These are phyloP conservation scores for Pleurotus giganteus DNA, from an alignment of 768 basidiomycete species.

Conservation along the genomic window DNA sequence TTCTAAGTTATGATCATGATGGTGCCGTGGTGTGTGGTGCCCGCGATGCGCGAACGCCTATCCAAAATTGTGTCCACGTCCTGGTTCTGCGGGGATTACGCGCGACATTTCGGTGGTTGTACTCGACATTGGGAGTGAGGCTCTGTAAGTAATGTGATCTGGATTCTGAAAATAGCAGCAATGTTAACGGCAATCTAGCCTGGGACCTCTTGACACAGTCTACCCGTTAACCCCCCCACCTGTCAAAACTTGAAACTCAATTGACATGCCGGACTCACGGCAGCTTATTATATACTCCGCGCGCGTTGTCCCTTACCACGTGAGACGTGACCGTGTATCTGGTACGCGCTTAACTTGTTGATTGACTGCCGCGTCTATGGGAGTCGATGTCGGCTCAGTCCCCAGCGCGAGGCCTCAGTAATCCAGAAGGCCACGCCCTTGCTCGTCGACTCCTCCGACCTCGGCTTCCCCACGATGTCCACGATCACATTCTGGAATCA, in stretches of 20 bases:
- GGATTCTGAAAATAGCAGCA: neutral
- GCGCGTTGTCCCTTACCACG: neutral
- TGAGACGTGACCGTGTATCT: too few relatives aligned
- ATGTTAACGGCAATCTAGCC: neutral
- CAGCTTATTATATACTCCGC: neutral
- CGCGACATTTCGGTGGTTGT: too few relatives aligned
- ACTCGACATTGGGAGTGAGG: too few relatives aligned
- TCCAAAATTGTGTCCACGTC: too few relatives aligned
- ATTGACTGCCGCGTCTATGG: neutral
- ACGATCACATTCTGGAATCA: slow-evolving; percentile 18
- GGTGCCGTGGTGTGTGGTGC: too few relatives aligned
- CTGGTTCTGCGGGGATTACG: too few relatives aligned
- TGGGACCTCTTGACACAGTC: neutral
- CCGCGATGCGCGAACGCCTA: too few relatives aligned
- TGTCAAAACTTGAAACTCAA: neutral
- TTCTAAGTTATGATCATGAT: too few relatives aligned
- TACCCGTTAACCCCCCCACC: neutral
- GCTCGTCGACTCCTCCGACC: neutral
- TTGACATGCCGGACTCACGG: neutral
- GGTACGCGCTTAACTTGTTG: too few relatives aligned
- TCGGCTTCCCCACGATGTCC: slow-evolving; percentile 14
- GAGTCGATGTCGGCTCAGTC: neutral
- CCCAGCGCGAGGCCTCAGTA: neutral
- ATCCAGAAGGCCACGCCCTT: neutral
- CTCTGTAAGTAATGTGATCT: too few relatives aligned